These are phyloP conservation scores for Neocallimastix lanati DNA, from an alignment of 192 early-diverging fungal genomes.

Conservation along the genomic window DNA sequence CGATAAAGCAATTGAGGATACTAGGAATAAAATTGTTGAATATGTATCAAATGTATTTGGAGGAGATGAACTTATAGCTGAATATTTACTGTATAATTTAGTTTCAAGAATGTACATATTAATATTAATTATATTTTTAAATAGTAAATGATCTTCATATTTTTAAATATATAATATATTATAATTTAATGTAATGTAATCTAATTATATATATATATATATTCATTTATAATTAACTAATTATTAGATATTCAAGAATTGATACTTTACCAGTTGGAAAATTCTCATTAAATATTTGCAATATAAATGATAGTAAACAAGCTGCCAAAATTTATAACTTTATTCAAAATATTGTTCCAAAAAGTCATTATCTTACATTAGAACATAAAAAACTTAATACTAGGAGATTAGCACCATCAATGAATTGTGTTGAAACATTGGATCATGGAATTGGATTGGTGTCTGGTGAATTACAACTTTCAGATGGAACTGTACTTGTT, in stretches of 20 bases:
- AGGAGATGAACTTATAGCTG: background rate
- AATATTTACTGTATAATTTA: background rate
- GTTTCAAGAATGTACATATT: background rate
- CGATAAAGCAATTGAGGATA: background rate
- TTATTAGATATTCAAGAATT: background rate
- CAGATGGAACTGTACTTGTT: background rate
- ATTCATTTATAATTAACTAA: background rate
- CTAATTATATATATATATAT: too few relatives aligned
- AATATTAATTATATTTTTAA: too few relatives aligned
- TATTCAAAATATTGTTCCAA: background rate
- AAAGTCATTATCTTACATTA: background rate
- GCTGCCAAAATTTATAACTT: background rate
- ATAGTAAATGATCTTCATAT: too few relatives aligned
- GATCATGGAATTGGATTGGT: background rate
- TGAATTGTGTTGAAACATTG: background rate
- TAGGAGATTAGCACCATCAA: background rate
- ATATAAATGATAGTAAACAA: background rate
- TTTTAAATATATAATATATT: too few relatives aligned
- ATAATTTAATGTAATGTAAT: too few relatives aligned
- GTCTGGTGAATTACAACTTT: constrained; percentile 1
- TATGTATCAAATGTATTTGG: background rate
- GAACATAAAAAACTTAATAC: background rate
- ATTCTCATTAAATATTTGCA: background rate
- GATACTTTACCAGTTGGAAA: background rate
- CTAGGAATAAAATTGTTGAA: background rate